Base-by-base conservation (phyloP, 768 basidiomycete genomes). In the Paxillus ammoniavirescens region DNA sequence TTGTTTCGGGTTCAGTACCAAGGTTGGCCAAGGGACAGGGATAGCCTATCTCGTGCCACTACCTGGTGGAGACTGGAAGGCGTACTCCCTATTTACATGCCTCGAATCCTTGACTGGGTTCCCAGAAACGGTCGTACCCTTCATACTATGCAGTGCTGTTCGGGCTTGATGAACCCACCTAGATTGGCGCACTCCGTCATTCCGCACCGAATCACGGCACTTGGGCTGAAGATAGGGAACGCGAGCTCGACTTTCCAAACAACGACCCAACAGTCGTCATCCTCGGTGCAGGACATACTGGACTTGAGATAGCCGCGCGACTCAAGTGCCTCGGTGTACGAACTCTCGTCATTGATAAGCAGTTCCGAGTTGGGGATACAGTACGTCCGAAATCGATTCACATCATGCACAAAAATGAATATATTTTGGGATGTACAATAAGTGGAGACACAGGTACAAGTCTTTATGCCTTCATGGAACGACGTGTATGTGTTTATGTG, bases 221-320 rank as follows among this genome's bases (percentile, higher is more conserved):
- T 50, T 84, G 82, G 82, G 69, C 69, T 38, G 70, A 72, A 18
- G 65, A 70, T 17, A 68, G 81, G 45, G 64, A 67, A 31, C 57
- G 64, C 28, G 73, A 79, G 53, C 47, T 58, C 21, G 72, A 75
- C 36, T 83, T 82, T 60, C 70, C 69, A 31, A 75, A 75, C 18
- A 61, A 58, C n/a, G 72, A 76, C 21, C 82, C 82, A 0, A 73
- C 73, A 3, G 84, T 86, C 4, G 65, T 84, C 45, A 72, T 88
- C 35, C 71, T 83, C n/a, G 81, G 82, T 13, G 83, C 75, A 5
- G 82, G 82, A 0, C 84, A 87, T 50, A 78, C 77, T 57, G 85
- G 84, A 8, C 65, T 91, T 33, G 79, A 76, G 35, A 65, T 81
- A 2, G 82, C 83, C 0, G 81, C 81, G 2, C 72, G 82, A 17